A percentile compares a stretch with the other conserved stretches of the same genome.
These are phyloP conservation scores for Acanthamoeba healyi DNA, from an alignment of 208 protist genomes.

Conservation along the genomic window DNA sequence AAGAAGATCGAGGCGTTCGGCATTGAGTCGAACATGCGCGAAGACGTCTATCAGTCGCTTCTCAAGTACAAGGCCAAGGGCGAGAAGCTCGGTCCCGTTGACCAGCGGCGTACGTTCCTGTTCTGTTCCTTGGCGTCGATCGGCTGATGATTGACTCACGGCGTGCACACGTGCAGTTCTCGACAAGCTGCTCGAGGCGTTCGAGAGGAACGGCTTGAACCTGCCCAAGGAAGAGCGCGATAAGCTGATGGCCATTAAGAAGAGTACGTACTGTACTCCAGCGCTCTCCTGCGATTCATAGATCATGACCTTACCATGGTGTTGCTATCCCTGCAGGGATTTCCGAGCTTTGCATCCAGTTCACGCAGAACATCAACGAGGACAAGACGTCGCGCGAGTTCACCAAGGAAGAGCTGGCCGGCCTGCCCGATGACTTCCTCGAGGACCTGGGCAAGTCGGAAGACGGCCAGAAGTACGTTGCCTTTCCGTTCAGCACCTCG, in stretches of 20 bases:
- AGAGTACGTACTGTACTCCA: not conserved
- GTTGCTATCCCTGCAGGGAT: constrained; percentile 58
- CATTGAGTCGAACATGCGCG: constrained; percentile 68
- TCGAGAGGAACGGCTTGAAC: constrained; percentile 6
- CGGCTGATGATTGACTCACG: not conserved
- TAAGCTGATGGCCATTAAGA: constrained; percentile 48
- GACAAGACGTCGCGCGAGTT: constrained; percentile 86
- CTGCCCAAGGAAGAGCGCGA: constrained; percentile 55
- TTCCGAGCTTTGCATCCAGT: constrained; percentile 77
- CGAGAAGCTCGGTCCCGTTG: constrained; percentile 1
- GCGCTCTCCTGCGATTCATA: not conserved
- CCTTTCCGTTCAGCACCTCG: too few species aligned
- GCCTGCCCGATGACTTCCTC: constrained; percentile 83
- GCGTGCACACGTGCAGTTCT: constrained; percentile 1
- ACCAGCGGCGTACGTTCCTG: not conserved
- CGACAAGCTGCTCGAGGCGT: constrained; percentile 35
- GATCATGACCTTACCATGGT: constrained; percentile 54
- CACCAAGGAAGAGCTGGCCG: constrained; percentile 80
- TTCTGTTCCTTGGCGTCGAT: not conserved
- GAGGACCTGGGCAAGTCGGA: constrained; percentile 59
- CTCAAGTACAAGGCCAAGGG: constrained; percentile 17
- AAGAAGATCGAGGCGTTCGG: constrained; percentile 54
- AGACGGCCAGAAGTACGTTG: constrained; percentile 4
- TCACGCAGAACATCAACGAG: constrained; percentile 87
- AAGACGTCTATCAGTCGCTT: constrained; percentile 51